Base-by-base conservation (phyloP, 148 eudicot genomes). In the Silene conica region DNA sequence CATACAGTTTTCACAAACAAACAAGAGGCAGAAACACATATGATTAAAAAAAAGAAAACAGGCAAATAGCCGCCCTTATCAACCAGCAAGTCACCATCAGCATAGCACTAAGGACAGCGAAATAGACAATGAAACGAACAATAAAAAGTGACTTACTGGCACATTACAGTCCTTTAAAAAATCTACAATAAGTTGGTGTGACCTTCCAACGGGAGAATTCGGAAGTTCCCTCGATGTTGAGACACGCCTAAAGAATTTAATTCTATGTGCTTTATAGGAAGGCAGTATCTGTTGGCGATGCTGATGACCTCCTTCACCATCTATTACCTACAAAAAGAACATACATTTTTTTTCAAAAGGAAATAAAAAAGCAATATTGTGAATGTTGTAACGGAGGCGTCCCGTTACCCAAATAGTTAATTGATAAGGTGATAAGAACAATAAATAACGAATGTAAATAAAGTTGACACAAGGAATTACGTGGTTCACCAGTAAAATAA, bases 291-390 rank as follows among this genome's bases (percentile, higher is more conserved):
- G 89, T 76, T 87, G 85, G 46, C 98, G 84, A 62, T 88, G 83
- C 55, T 86, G 90, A 78, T 89, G 84, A 20, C 96, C 91, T 76
- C 93, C 81, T 83, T 94, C 96, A 61, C 98, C 97, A 82, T 94
- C 98, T 73, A 89, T 71, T 68, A 94, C 97, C 98, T 94, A 59
- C 54, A 74, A 76, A 4, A 77, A 31, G 16, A 38, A 48, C 8
- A 50, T 3, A 11, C 55, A 50, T 50, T 50, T 50, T 48, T 11
- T 48, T 11, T 55, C 56, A 71, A 54, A 61, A 50, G 13, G 45
- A 60, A 3, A 11, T 54, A 25, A n/a, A 38, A 14, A 4, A 46
- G 69, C 26, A 50, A 18, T 6, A 72, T 50, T 50, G 22, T 54
- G 20, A 65, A 18, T n/a, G n/a, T n/a, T n/a, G n/a, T n/a, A n/a